Base-by-base conservation (phyloP, 2,329 filamentous ascomycete genomes). In the Sporothrix globosa region DNA sequence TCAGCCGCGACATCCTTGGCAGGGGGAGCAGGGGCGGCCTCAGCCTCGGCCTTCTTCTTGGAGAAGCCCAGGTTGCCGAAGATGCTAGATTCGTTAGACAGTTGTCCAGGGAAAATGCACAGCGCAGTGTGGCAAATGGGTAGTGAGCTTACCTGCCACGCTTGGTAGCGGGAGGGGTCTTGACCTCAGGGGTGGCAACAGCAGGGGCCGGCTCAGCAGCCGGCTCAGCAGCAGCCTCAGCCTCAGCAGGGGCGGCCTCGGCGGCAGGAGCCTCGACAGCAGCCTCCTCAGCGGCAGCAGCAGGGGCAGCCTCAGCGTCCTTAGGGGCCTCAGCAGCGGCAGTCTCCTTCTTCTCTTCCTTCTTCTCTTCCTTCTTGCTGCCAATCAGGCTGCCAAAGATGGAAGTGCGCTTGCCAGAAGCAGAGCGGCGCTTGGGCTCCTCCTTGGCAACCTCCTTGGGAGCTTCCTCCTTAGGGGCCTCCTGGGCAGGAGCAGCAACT, bases 351-450 rank as follows among this genome's bases (percentile, higher is more conserved):
- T 19, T 63, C 14, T 76, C 70, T 73, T 76, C 73, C 70, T 78
- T 81, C 70, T 82, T 80, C 74, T 80, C 54, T 17, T 58, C 54
- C 54, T 58, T 83, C 81, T 87, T 88, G 82, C 87, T 86, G 76
- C 84, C 83, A 7, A 84, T 78, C 73, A 89, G 83, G 76, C 77
- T 81, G 75, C 85, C 86, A 76, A 91, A 90, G 81, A 90, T 86
- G 69, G 88, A 90, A 61, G 82, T 81, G 68, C 88, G 88, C 87
- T 91, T 90, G 77, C 86, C 86, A 78, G 87, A 90, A 67, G 85
- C 84, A 75, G 87, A 89, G 77, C 88, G 86, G 74, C 85, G 86
- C 83, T 85, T 81, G 74, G 85, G 81, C 77, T 87, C 84, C 76
- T 88, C 82, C 75, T 81, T 80, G 70, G 77, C 72, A 21, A 78